Percentiles rank a stretch among this genome's conserved stretches.
Conservation (phyloP, 2,329 filamentous ascomycete species). For the Blastomyces silverae region DNA sequence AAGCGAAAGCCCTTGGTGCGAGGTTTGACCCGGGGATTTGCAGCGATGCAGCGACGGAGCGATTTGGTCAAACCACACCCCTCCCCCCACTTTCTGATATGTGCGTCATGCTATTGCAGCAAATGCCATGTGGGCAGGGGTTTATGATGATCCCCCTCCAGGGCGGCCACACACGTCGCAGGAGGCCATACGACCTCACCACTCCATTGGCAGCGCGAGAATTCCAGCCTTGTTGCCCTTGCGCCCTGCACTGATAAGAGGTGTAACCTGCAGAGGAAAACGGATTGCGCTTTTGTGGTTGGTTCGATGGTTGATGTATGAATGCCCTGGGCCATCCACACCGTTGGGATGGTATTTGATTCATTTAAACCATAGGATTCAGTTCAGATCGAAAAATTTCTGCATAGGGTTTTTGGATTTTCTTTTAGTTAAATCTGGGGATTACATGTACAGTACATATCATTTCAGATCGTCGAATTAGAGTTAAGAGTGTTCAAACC, state of each 20-base stretch:
- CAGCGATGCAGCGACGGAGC: neutral
- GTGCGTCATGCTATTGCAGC: constrained; percentile 12
- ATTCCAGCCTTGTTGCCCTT: neutral
- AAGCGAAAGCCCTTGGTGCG: too few relatives aligned
- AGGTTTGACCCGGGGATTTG: too few relatives aligned
- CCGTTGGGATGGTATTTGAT: neutral
- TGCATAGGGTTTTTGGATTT: neutral
- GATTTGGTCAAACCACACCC: neutral
- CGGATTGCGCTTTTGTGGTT: too few relatives aligned
- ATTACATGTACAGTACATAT: too few relatives aligned
- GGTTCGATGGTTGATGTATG: neutral
- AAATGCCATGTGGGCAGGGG: constrained; percentile 10
- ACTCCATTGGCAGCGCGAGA: neutral
- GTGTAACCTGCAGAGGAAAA: too few relatives aligned
- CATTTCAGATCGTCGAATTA: too few relatives aligned
- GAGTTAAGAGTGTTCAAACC: too few relatives aligned
- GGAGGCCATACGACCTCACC: neutral
- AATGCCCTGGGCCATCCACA: constrained; percentile 6
- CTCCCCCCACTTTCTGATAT: neutral
- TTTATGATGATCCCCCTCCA: neutral
- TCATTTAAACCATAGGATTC: neutral
- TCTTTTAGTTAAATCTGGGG: too few relatives aligned
- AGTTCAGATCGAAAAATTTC: neutral
- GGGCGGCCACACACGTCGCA: neutral
- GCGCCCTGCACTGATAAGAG: too few relatives aligned